Base-by-base conservation (phyloP, 768 basidiomycete genomes). In the Suillus variegatus region DNA sequence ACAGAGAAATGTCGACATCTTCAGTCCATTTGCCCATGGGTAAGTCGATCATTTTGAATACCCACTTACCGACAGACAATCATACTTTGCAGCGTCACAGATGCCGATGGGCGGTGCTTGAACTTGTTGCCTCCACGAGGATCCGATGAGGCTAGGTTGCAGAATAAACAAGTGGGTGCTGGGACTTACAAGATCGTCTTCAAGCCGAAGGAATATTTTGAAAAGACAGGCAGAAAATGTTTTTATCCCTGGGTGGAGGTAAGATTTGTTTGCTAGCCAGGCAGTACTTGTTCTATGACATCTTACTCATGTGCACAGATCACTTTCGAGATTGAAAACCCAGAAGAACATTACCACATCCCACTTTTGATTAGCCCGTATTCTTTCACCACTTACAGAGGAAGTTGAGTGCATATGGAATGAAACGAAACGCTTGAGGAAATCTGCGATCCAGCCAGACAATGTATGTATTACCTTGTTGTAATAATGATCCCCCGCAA, bases 171-270 rank as follows among this genome's bases (percentile, higher is more conserved):
- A 52, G 80, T 93, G 1, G 67, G 78, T 20, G 77, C 85, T 5
- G 73, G 74, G 32, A 77, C 86, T 3, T 97, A 97, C 80, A 97
- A 94, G 78, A 84, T 97, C 69, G 82, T 88, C 20, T 97, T 97
- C 82, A 85, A 88, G 74, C 93, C 92, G 2, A 89, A 89, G 67
- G 85, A 87, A 10, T 96, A 96, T 77, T 96, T 96, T 72, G 86
- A 89, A 44, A 77, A 70, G 32, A 84, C 82, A 0, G 83, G 81
- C 20, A 82, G 87, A 55, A 80, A 85, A 64, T 90, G 90, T 7
- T 97, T 97, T 73, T 97, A 95, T 79, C 95, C 95, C 4, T 89
- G 88, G 84, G 90, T 97, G 7, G 95, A 97, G 85, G 95, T 94
- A 70, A 64, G 8, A 38, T 16, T 5, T 14, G 10, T 25, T 54